Conservation (phyloP, 1,284 basidiomycete genomes). For the Psilocybe mexicana region DNA sequence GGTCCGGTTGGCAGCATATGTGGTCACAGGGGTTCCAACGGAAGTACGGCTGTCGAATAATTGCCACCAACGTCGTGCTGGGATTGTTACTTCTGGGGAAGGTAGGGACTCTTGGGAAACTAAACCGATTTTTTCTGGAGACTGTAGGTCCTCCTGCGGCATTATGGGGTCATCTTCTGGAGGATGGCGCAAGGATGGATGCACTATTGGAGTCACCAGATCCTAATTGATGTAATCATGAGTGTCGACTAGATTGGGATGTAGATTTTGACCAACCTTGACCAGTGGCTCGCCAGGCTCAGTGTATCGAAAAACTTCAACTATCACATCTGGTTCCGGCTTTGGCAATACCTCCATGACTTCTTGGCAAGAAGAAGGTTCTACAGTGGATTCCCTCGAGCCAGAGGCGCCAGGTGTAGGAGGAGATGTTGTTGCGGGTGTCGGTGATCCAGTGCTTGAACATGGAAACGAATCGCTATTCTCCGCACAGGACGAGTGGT, state of each 20-base stretch:
- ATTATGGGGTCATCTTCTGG: background rate
- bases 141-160: background rate
- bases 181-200: conserved; percentile 10
- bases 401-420: conserved; percentile 4
- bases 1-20: conserved; percentile 16
- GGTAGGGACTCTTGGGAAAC: conserved; percentile 1
- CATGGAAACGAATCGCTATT: background rate
- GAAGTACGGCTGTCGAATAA: conserved; percentile 4
- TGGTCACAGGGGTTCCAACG: conserved; percentile 12
- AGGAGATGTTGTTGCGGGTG: conserved; percentile 1
- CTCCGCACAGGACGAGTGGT: background rate
- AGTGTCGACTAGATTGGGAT: background rate
- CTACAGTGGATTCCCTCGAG: background rate
- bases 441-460: background rate
- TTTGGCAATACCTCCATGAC: background rate
- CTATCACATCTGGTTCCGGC: background rate
- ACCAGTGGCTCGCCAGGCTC: too few relatives aligned
- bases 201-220: conserved; percentile 11
- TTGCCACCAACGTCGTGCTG: conserved; percentile 17
- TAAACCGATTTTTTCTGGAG: background rate
- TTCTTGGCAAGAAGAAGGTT: background rate
- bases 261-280: too few relatives aligned
- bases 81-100: background rate
- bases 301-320: background rate
- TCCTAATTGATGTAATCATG: conserved; percentile 6